phyloP scores from a whole-genome alignment of 2,329 filamentous ascomycete species.

The Sclerotinia sclerotiorum region DNA sequence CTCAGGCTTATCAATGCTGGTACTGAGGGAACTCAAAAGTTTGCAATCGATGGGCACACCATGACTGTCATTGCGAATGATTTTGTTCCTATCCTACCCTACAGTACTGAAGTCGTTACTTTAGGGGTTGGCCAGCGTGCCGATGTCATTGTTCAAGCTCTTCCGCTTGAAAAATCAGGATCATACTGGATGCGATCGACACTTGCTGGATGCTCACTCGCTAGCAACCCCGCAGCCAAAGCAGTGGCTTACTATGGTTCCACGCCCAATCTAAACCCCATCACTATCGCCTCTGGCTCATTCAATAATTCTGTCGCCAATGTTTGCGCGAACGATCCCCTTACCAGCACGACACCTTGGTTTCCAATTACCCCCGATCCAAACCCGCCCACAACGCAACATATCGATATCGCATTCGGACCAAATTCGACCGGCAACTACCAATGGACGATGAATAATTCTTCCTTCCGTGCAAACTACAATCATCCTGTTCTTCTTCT shows the following conservation, averaged over 20 bases:
- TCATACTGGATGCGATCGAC: slow-evolving; percentile 58
- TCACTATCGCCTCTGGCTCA: slow-evolving; percentile 28
- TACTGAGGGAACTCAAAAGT: slow-evolving; percentile 47
- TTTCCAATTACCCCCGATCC: slow-evolving; percentile 31
- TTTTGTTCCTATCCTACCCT: slow-evolving; percentile 59
- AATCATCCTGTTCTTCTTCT: slow-evolving; percentile 54
- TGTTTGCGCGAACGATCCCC: slow-evolving; percentile 30
- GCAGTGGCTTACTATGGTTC: slow-evolving; percentile 64
- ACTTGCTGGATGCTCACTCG: slow-evolving; percentile 45
- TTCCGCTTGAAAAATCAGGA: slow-evolving; percentile 41
- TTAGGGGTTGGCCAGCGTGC: slow-evolving; percentile 47
- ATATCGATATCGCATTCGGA: slow-evolving; percentile 44
- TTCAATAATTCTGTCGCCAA: slow-evolving; percentile 23
- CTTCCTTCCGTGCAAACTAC: slow-evolving; percentile 55
- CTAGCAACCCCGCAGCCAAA: slow-evolving; percentile 51
- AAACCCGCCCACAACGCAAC: slow-evolving; percentile 28
- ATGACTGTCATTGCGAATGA: slow-evolving; percentile 66
- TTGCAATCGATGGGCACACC: slow-evolving; percentile 50
- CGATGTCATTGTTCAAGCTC: slow-evolving; percentile 46
- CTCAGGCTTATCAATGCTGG: slow-evolving; percentile 50
- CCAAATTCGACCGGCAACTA: slow-evolving; percentile 51
- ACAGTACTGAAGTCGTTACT: slow-evolving; percentile 49
- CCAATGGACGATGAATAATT: slow-evolving; percentile 52
- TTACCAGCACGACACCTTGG: slow-evolving; percentile 30
- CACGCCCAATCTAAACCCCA: slow-evolving; percentile 18